Evolutionary conservation across 176 grass and related monocot species (phyloP), one percentile per base, ranked within the genome.

Genomic region (Musa acuminata): DNA sequence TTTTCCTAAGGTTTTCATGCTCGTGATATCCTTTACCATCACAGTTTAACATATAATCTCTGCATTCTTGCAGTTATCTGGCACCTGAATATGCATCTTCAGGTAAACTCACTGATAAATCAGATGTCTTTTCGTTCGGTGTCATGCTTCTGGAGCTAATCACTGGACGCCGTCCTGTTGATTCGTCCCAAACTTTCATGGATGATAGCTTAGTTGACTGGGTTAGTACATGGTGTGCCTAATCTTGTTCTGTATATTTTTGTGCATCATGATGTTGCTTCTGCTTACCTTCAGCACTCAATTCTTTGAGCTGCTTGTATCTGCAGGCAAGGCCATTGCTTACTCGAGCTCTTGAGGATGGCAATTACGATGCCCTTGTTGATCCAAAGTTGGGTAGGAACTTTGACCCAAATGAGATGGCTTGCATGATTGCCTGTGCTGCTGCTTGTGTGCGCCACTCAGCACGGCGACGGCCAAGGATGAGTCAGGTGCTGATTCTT

Each of bases 201-300:
- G 83, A 89, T 24, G 80, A 77, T 51, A 89, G 79, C 8, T 78
- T 86, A 72, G 77, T 89, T 86, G 87, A 77, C 17, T 86, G 83
- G 87, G 87, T 86, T 52, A 77, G 83, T 68, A 17, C 8, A 14
- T 48, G 48, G 49, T 13, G 74, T 71, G 8, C 8, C 64, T 26
- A 0, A 58, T 72, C 8, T 24, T 72, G 48, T 11, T 25, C n/a
- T 20, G 55, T n/a, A 19, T 51, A n/a, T 69, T 7, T 19, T 62
- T 35, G 27, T 58, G 23, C 13, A 8, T 48, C 49, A 75, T 57
- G 8, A 8, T 13, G 8, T 58, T 50, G 62, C 13, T 9, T 54
- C 0, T 52, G 55, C n/a, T 69, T 72, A 55, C 3, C 75, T 9
- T 64, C 23, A 67, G 16, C 12, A 52, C 52, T 52, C 74, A 22